Base-by-base conservation (phyloP, 768 basidiomycete genomes). In the Coprinopsis sp. region DNA sequence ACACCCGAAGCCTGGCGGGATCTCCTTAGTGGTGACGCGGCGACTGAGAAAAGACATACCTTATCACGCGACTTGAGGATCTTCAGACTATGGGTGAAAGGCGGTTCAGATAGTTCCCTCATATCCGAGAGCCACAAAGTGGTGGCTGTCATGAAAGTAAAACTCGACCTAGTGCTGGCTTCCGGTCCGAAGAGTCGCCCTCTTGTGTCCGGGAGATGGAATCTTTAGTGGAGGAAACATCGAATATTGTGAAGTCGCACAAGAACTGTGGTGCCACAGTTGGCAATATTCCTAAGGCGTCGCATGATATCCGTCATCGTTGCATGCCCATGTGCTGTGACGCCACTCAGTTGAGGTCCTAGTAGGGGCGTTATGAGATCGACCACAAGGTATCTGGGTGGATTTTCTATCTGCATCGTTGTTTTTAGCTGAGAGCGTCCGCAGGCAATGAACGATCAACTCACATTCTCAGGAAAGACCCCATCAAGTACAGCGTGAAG, bases 161-260 rank as follows among this genome's bases (percentile, higher is more conserved):
- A 91, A 1, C 86, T 82, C 1, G 87, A 81, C 87, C 88, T 12
- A 91, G 68, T 1, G 85, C 84, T 4, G 87, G 86, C 55, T 85
- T 88, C 47, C 77, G 69, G 6, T 60, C 65, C 21, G 51, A n/a
- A n/a, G n/a, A n/a, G n/a, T n/a, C n/a, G n/a, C n/a, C n/a, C n/a
- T n/a, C n/a, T n/a, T n/a, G n/a, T n/a, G n/a, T n/a, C n/a, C n/a
- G n/a, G n/a, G n/a, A n/a, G n/a, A n/a, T n/a, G n/a, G n/a, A n/a
- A n/a, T n/a, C n/a, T n/a, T n/a, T n/a, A n/a, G n/a, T n/a, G n/a
- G n/a, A n/a, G n/a, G 19, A 8, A 21, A 21, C 28, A 22, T 10
- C 22, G 43, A 30, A n/a, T 18, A 37, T 10, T 50, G 28, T 13
- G 29, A 23, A 12, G 41, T 10, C 79, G 53, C 47, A 87, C 87